Base-by-base conservation (phyloP, 495 filamentous ascomycete species). In the Talaromyces trachyspermus region DNA sequence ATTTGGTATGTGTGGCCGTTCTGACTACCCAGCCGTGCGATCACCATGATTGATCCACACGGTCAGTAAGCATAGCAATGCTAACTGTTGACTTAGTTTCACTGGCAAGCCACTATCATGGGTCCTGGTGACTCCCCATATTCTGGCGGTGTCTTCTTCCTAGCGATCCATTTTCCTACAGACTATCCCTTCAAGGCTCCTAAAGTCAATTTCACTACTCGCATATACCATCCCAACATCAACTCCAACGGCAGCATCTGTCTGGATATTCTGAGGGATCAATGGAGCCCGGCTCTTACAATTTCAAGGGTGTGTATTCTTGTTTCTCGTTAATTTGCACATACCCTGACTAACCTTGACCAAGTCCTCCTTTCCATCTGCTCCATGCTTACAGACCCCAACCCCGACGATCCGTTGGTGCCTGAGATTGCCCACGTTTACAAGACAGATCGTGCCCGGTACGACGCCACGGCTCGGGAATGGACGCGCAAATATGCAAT, bases 21-120 rank as follows among this genome's bases (percentile, higher is more conserved):
- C n/a, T n/a, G n/a, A n/a, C n/a, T n/a, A n/a, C n/a, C n/a, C n/a
- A n/a, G n/a, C n/a, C n/a, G n/a, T n/a, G n/a, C n/a, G n/a, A n/a
- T 38, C 23, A 27, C 7, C 7, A 11, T 26, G 20, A 18, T 30
- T 15, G 18, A 9, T n/a, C 26, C 25, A 49, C 11, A 27, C 12
- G n/a, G 18, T 10, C 9, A 49, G 17, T 46, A 25, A n/a, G 22
- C 11, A 11, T 49, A 19, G 14, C 12, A 38, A 35, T 22, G 22
- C 46, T 40, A 24, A 38, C 19, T 54, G 10, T n/a, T n/a, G n/a
- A 49, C 53, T 57, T 62, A 98, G 92, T 98, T 98, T 63, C 92
- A 97, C 81, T 98, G 92, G 92, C 92, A 98, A 80, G 92, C 92
- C 49, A 98, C 92, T 15, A 98, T 98, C 64, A 98, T 98, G 92